A percentile compares a stretch with the other conserved stretches of the same genome.
Evolutionary conservation across 2,329 filamentous ascomycete genomes (phyloP).

Genomic region (Bimuria novae-zelandiae): DNA sequence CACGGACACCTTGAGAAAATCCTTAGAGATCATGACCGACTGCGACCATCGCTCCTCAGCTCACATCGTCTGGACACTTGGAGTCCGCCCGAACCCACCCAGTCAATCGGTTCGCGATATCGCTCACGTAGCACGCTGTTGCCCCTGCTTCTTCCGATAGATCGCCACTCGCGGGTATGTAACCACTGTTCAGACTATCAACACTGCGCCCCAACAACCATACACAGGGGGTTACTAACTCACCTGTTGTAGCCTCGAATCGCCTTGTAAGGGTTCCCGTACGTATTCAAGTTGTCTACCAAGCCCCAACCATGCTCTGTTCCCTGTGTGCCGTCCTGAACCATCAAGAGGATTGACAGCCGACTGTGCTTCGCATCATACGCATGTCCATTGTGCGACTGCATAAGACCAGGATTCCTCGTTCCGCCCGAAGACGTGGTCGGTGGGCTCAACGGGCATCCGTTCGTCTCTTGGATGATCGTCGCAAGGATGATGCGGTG

Average conservation of each 20-base stretch:
- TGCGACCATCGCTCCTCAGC: neutral
- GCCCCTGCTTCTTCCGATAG: conserved; percentile 19
- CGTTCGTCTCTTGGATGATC: conserved; percentile 20
- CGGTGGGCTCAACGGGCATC: conserved; percentile 14
- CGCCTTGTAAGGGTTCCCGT: conserved; percentile 18
- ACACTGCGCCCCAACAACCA: too few relatives aligned
- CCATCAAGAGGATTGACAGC: conserved; percentile 19
- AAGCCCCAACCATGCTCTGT: conserved; percentile 18
- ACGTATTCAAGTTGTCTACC: conserved; percentile 20
- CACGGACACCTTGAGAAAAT: too few relatives aligned
- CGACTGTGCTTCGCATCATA: conserved; percentile 23
- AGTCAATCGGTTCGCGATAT: conserved; percentile 23
- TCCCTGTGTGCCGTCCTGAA: conserved; percentile 21
- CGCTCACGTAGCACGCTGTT: conserved; percentile 20
- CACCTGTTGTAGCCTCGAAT: conserved; percentile 18
- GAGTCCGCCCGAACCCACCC: conserved; percentile 19
- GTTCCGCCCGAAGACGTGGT: conserved; percentile 18
- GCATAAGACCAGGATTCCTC: conserved; percentile 31
- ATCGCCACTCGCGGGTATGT: conserved; percentile 15
- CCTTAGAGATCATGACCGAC: too few relatives aligned
- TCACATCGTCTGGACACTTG: conserved; percentile 10
- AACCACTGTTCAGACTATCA: conserved; percentile 11
- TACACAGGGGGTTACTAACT: neutral
- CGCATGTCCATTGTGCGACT: conserved; percentile 24
- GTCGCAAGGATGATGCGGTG: conserved; percentile 21